These are phyloP conservation scores for Fonsecaea nubica DNA, from an alignment of 2,329 filamentous ascomycete species.

Conservation along the genomic window DNA sequence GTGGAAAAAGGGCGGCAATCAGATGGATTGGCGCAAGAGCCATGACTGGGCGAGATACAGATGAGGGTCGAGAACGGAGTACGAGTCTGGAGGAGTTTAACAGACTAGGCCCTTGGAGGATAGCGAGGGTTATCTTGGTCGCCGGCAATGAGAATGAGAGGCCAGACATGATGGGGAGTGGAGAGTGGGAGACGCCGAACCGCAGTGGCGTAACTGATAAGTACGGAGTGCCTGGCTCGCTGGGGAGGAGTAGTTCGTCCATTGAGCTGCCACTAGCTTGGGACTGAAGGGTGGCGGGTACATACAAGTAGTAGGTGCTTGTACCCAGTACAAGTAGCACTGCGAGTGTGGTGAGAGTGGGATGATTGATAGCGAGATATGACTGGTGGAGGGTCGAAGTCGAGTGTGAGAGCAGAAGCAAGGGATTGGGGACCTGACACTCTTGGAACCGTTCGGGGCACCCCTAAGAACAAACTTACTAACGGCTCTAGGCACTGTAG, in stretches of 20 bases:
- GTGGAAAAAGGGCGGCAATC: not conserved
- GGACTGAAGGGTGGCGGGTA: not conserved
- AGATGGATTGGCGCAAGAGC: not conserved
- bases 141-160: not conserved
- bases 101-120: not conserved
- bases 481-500: not conserved
- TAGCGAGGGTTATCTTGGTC: conserved; percentile 1
- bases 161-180: not conserved
- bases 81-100: not conserved
- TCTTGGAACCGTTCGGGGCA: not conserved
- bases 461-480: not conserved
- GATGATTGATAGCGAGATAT: not conserved
- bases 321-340: too few relatives aligned
- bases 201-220: conserved; percentile 6
- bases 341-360: not conserved
- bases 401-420: not conserved
- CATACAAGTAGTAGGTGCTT: not conserved
- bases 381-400: not conserved
- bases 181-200: not conserved
- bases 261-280: not conserved
- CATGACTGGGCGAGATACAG: conserved; percentile 5
- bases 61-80: not conserved
- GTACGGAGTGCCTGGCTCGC: not conserved
- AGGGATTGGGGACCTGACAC: not conserved
- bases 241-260: not conserved